Percentiles rank a stretch among this genome's conserved stretches.
Evolutionary conservation across 2,329 filamentous ascomycete genomes (phyloP).

Genomic region (Cylindrodendrum hubeiense): DNA sequence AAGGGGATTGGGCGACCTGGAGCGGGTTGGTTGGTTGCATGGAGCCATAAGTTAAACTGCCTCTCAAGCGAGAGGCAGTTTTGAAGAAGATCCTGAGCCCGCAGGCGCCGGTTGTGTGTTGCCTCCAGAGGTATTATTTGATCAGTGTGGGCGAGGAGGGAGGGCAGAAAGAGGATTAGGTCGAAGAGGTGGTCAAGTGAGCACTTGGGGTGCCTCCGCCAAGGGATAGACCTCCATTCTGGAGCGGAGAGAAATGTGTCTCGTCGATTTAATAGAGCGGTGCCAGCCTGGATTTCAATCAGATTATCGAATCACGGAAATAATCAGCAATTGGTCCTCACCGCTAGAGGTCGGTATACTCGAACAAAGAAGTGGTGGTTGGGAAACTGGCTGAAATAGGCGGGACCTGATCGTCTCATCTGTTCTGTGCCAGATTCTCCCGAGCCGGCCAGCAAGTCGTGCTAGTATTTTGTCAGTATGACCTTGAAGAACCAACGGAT

Average conservation of each 20-base stretch:
- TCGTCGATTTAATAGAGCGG: slow-evolving; percentile 63
- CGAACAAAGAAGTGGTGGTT: slow-evolving; percentile 70
- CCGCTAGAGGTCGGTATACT: slow-evolving; percentile 65
- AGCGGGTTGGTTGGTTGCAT: slow-evolving; percentile 43
- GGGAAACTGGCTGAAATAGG: slow-evolving; percentile 63
- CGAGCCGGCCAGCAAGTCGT: slow-evolving; percentile 56
- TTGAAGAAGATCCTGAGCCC: slow-evolving; percentile 62
- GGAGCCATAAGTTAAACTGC: slow-evolving; percentile 63
- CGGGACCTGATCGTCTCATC: slow-evolving; percentile 57
- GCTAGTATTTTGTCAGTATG: slow-evolving; percentile 49
- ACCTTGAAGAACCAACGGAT: not conserved
- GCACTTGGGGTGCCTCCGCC: slow-evolving; percentile 64
- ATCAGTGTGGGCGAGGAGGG: slow-evolving; percentile 61
- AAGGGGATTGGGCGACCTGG: slow-evolving; percentile 50
- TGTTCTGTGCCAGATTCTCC: slow-evolving; percentile 54
- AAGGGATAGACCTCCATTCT: slow-evolving; percentile 66
- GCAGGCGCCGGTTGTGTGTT: slow-evolving; percentile 56
- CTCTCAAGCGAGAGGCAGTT: slow-evolving; percentile 62
- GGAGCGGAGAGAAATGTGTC: slow-evolving; percentile 63
- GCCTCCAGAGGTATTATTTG: slow-evolving; percentile 53
- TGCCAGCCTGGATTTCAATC: slow-evolving; percentile 52
- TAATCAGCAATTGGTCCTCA: slow-evolving; percentile 51
- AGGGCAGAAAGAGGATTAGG: slow-evolving; percentile 60
- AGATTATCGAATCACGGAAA: slow-evolving; percentile 20
- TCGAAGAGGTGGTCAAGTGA: slow-evolving; percentile 66